These are phyloP conservation scores for Syzygium malaccense DNA, from an alignment of 441 rosid genomes.

Conservation along the genomic window DNA sequence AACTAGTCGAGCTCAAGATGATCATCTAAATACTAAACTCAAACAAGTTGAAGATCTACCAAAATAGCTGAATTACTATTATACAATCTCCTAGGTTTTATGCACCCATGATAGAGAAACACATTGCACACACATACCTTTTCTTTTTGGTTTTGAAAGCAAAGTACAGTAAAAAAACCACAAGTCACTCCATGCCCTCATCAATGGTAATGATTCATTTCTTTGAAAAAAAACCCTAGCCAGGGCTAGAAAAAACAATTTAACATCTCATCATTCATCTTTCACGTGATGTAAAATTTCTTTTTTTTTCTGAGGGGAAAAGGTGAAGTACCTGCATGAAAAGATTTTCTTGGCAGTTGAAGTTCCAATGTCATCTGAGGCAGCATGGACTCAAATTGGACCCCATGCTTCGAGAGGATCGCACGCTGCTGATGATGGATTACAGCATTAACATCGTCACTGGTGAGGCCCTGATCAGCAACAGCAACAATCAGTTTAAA, in stretches of 20 bases:
- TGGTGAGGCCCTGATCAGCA: background rate
- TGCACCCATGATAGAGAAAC: background rate
- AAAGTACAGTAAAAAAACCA: background rate
- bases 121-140: background rate
- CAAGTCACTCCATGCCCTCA: background rate
- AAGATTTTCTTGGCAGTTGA: background rate
- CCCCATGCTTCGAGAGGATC: background rate
- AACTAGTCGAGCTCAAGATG: background rate
- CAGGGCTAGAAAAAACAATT: background rate
- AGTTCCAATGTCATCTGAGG: background rate
- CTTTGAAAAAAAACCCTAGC: background rate
- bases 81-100: background rate
- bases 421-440: background rate
- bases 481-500: background rate
- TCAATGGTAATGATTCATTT: background rate
- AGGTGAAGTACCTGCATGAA: background rate
- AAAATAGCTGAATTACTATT: background rate
- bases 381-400: background rate
- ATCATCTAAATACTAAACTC: background rate
- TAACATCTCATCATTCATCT: background rate
- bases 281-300: background rate
- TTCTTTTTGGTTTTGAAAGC: background rate
- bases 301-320: background rate
- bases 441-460: background rate
- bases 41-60: background rate